A percentile compares a stretch with the other conserved stretches of the same genome.
These are phyloP conservation scores for Mrakia gelida DNA, from an alignment of 768 basidiomycete genomes.

Conservation along the genomic window DNA sequence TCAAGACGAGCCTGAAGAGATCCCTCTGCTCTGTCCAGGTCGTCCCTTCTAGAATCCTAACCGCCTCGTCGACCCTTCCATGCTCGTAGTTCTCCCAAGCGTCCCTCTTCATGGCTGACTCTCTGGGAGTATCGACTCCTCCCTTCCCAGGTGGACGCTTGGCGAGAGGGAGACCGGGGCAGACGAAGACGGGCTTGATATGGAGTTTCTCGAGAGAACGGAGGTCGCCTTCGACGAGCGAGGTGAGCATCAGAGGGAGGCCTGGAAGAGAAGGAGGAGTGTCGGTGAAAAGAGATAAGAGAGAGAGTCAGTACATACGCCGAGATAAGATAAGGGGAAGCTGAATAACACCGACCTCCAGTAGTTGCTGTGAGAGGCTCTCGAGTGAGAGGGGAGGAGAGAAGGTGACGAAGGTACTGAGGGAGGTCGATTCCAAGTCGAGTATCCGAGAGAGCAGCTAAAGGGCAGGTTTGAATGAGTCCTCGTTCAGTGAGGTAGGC, in stretches of 20 bases:
- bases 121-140: conserved; percentile 40
- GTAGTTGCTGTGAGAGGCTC: conserved; percentile 93
- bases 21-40: conserved; percentile 65
- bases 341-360: conserved; percentile 55
- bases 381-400: conserved; percentile 59
- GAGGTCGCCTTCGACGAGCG: conserved; percentile 77
- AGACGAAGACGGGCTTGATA: conserved; percentile 99
- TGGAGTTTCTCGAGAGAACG: conserved; percentile 80
- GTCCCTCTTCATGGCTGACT: conserved; percentile 48
- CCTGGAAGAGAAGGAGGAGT: background rate
- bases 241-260: conserved; percentile 76
- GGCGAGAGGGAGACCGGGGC: conserved; percentile 78
- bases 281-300: background rate
- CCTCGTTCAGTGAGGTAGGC: conserved; percentile 84
- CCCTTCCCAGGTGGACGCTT: conserved; percentile 65
- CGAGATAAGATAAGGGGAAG: background rate
- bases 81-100: conserved; percentile 94
- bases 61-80: conserved; percentile 80
- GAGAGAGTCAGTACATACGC: background rate
- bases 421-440: conserved; percentile 96
- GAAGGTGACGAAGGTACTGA: conserved; percentile 75
- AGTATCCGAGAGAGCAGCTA: conserved; percentile 78
- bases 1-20: conserved; percentile 85
- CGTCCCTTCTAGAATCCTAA: conserved; percentile 66
- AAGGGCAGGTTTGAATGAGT: conserved; percentile 73